Evolutionary conservation across 1,284 basidiomycete genomes (phyloP).

Genomic region (Amylostereum chailletii): DNA sequence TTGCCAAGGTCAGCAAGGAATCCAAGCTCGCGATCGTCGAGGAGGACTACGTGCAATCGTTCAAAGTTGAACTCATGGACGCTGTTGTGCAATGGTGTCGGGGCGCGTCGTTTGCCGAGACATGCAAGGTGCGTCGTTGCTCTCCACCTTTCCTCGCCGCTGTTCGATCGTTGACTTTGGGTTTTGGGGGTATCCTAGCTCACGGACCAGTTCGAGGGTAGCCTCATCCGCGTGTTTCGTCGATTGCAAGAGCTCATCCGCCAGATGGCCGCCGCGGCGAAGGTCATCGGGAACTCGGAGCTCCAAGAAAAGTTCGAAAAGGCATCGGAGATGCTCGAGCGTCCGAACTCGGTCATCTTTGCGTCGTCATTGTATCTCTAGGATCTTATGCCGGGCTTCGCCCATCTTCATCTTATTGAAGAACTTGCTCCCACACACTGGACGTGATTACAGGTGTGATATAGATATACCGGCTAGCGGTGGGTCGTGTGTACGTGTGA

Average conservation of each 20-base stretch:
- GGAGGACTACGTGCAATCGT: conserved; percentile 91
- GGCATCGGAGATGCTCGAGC: conserved; percentile 81
- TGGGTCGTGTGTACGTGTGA: too few species aligned
- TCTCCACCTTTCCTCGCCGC: not conserved
- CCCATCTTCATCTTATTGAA: not conserved
- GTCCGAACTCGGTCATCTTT: conserved; percentile 91
- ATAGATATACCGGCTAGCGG: too few species aligned
- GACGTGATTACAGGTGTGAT: too few species aligned
- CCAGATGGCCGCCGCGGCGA: conserved; percentile 92
- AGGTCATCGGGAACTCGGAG: conserved; percentile 93
- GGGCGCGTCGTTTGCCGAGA: conserved; percentile 93
- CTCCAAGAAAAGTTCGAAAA: conserved; percentile 89
- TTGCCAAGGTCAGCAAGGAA: conserved; percentile 94
- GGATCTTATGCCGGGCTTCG: not conserved
- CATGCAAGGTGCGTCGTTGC: conserved; percentile 71
- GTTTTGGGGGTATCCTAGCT: conserved; percentile 37
- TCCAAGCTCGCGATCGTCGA: conserved; percentile 85
- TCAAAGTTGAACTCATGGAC: conserved; percentile 99
- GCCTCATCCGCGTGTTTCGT: conserved; percentile 89
- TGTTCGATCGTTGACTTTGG: not conserved
- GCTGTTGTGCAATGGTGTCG: conserved; percentile 96
- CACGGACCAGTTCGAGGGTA: conserved; percentile 96
- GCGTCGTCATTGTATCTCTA: conserved; percentile 79
- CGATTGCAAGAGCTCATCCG: conserved; percentile 89
- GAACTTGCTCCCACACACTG: not conserved